A percentile compares a stretch with the other conserved stretches of the same genome.
These are phyloP conservation scores for Sechiopsis laciniata DNA, from an alignment of 306 rosid genomes.

Conservation along the genomic window DNA sequence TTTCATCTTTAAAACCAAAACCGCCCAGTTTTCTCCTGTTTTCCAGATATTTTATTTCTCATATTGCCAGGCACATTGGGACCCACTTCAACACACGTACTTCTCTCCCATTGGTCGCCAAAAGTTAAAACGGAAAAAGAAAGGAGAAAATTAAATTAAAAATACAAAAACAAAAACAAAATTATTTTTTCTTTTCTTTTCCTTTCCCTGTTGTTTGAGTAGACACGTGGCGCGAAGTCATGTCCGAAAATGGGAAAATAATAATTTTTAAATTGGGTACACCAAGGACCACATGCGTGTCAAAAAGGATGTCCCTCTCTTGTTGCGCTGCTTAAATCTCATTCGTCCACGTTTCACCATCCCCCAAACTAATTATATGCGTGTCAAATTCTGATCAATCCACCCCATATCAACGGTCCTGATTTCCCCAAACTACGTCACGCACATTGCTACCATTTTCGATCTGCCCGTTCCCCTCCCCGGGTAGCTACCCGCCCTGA, in stretches of 20 bases:
- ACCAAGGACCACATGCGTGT: conserved; percentile 25
- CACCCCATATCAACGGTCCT: not conserved
- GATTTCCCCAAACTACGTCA: not conserved
- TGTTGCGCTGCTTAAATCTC: conserved; percentile 3
- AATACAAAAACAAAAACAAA: not conserved
- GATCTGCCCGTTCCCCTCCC: not conserved
- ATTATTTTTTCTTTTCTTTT: no score
- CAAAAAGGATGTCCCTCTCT: conserved; percentile 21
- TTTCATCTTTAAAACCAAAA: not conserved
- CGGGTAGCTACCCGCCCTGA: not conserved
- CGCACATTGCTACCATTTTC: conserved; percentile 9
- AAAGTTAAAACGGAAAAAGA: conserved; percentile 1
- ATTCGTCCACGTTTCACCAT: conserved; percentile 17
- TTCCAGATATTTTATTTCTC: conserved; percentile 3
- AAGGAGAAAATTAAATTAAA: not conserved
- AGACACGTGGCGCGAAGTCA: not conserved
- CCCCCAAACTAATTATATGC: not conserved
- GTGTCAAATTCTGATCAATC: not conserved
- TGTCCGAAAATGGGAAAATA: not conserved
- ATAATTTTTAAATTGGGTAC: not conserved
- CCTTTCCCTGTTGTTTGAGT: not conserved
- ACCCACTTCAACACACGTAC: not conserved
- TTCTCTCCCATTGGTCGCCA: not conserved
- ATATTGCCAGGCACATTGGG: not conserved
- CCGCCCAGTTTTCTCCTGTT: not conserved